Evolutionary conservation across 345 rosid genomes (phyloP).

Genomic region (Fremontodendron californicum): DNA sequence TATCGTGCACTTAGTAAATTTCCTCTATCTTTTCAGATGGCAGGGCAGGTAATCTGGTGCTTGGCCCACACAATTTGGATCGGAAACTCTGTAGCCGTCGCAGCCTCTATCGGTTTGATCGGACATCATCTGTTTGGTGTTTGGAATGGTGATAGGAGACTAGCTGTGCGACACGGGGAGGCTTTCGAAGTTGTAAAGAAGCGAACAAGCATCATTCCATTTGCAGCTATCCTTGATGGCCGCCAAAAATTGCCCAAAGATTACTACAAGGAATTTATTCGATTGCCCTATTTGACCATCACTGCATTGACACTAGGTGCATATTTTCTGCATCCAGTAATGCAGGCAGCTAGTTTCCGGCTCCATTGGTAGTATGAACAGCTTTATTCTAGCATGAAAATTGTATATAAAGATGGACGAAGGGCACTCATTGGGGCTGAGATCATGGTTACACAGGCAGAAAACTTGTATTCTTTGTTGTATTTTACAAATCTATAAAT

Average conservation of each 20-base stretch:
- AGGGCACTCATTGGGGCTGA: not conserved
- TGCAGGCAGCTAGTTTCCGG: constrained; percentile 62
- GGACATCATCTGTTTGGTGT: constrained; percentile 73
- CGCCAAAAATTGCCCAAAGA: constrained; percentile 62
- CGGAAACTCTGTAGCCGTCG: constrained; percentile 58
- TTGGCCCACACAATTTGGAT: constrained; percentile 76
- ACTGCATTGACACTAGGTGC: constrained; percentile 70
- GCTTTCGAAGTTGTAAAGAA: constrained; percentile 54
- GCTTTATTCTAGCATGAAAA: not conserved
- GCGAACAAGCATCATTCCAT: constrained; percentile 67
- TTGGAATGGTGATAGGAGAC: constrained; percentile 74
- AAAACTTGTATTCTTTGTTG: not conserved
- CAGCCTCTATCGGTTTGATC: constrained; percentile 66
- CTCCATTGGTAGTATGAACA: constrained; percentile 60
- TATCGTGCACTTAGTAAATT: not conserved
- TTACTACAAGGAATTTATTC: constrained; percentile 59
- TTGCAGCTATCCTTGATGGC: constrained; percentile 69
- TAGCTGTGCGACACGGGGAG: constrained; percentile 52
- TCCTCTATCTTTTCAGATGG: constrained; percentile 41
- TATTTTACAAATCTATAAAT: not conserved
- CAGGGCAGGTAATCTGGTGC: constrained; percentile 84
- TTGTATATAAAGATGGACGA: not conserved
- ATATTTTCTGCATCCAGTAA: constrained; percentile 62
- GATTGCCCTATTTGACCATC: constrained; percentile 61
- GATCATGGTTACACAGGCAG: not conserved